A percentile compares a stretch with the other conserved stretches of the same genome.
Conservation (phyloP, 192 early-diverging fungal species). For the Umbelopsis sp. region DNA sequence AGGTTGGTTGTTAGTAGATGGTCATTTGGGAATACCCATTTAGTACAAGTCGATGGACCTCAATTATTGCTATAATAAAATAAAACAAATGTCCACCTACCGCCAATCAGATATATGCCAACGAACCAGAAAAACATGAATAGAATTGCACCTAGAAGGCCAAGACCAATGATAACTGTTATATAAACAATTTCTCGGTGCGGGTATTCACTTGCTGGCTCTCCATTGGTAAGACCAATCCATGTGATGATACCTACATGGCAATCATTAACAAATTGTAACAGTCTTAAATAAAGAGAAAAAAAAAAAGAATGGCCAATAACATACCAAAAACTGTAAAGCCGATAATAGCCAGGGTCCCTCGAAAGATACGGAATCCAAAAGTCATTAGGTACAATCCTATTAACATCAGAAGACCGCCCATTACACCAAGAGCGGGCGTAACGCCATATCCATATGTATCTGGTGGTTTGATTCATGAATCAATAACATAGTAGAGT, state of each 20-base stretch:
- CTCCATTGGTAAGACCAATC: slow-evolving; percentile 17
- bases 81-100: slow-evolving; percentile 2
- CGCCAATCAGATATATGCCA: slow-evolving; percentile 10
- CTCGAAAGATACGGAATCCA: slow-evolving; percentile 2
- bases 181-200: slow-evolving; percentile 5
- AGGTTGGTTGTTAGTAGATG: background rate
- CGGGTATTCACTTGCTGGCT: slow-evolving; percentile 7
- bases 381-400: slow-evolving; percentile 12
- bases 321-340: slow-evolving; percentile 2
- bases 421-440: background rate
- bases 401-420: slow-evolving; percentile 2
- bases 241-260: background rate
- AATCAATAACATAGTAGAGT: background rate
- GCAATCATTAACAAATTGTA: background rate
- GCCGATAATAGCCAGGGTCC: background rate
- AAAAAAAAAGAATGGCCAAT: background rate
- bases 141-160: background rate
- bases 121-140: slow-evolving; percentile 17
- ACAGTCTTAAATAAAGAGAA: background rate
- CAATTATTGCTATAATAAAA: background rate
- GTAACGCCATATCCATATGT: slow-evolving; percentile 22
- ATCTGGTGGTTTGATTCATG: background rate
- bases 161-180: background rate
- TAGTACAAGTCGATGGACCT: background rate
- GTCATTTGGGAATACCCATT: background rate